phyloP scores from a whole-genome alignment of 208 protist species.

The Tritrichomonas foetus region DNA sequence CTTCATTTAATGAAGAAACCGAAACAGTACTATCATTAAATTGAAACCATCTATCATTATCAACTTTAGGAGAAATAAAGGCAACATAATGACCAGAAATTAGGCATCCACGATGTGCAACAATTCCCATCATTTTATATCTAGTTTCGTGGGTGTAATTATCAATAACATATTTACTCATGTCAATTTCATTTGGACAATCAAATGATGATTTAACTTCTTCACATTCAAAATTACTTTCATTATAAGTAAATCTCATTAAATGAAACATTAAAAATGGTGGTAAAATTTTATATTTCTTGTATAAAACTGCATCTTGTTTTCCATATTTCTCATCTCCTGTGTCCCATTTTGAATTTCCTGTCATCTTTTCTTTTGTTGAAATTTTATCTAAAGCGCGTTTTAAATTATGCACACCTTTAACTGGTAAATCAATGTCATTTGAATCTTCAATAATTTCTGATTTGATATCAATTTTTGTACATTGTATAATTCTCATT shows the following conservation, averaged over 20 bases:
- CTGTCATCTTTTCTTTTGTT: neutral
- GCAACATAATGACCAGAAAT: neutral
- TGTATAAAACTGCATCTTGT: neutral
- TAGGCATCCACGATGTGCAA: neutral
- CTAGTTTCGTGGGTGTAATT: neutral
- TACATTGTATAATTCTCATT: neutral
- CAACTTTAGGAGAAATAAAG: neutral
- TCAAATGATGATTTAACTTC: neutral
- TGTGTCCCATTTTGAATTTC: neutral
- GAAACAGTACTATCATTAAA: neutral
- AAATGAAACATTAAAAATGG: constrained; percentile 12
- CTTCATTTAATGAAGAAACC: neutral
- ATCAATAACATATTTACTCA: neutral
- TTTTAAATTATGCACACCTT: neutral
- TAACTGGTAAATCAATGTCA: neutral
- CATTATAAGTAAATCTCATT: neutral
- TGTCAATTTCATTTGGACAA: neutral
- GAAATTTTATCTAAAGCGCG: neutral
- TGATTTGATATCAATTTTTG: neutral
- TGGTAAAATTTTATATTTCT: neutral
- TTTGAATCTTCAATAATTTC: neutral
- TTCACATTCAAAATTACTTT: neutral
- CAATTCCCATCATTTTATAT: neutral
- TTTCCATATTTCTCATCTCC: neutral
- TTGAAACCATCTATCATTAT: neutral